These are phyloP conservation scores for Meyerozyma smithsonii DNA, from an alignment of 1,139 yeast species.

Conservation along the genomic window DNA sequence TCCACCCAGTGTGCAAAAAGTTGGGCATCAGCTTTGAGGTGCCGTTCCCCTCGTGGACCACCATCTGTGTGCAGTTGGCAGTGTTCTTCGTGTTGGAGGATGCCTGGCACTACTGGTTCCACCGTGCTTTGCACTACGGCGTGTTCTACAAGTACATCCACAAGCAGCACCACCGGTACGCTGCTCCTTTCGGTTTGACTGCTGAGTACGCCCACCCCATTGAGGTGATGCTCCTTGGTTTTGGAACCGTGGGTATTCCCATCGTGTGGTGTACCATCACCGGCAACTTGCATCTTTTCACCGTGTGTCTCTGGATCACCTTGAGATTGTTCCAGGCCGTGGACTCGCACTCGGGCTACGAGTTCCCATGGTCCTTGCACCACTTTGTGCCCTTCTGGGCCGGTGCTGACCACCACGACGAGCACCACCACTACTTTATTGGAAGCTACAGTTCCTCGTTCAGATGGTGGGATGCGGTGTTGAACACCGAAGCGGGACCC, in stretches of 20 bases:
- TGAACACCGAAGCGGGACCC: conserved; percentile 81
- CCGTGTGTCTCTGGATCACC: conserved; percentile 84
- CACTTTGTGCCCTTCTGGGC: conserved; percentile 95
- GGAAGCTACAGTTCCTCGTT: conserved; percentile 92
- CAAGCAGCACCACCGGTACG: conserved; percentile 94
- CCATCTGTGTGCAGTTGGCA: conserved; percentile 60
- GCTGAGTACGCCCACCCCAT: conserved; percentile 97
- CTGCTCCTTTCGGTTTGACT: conserved; percentile 94
- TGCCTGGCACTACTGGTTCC: conserved; percentile 95
- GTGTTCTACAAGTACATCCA: conserved; percentile 85
- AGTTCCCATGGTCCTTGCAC: conserved; percentile 93
- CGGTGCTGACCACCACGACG: conserved; percentile 97
- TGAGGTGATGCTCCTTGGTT: conserved; percentile 85
- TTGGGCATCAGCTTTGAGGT: conserved; percentile 73
- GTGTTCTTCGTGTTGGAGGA: conserved; percentile 83
- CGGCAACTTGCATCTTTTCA: conserved; percentile 65
- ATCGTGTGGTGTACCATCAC: conserved; percentile 47
- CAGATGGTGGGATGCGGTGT: conserved; percentile 86
- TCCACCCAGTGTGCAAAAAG: conserved; percentile 80
- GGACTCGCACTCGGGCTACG: conserved; percentile 95
- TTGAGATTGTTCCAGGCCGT: conserved; percentile 89
- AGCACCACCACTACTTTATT: conserved; percentile 88
- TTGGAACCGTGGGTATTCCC: conserved; percentile 94
- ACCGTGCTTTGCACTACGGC: conserved; percentile 82
- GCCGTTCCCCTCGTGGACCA: conserved; percentile 69